These are phyloP conservation scores for Spongospora subterranea DNA, from an alignment of 208 protist species.

Conservation along the genomic window DNA sequence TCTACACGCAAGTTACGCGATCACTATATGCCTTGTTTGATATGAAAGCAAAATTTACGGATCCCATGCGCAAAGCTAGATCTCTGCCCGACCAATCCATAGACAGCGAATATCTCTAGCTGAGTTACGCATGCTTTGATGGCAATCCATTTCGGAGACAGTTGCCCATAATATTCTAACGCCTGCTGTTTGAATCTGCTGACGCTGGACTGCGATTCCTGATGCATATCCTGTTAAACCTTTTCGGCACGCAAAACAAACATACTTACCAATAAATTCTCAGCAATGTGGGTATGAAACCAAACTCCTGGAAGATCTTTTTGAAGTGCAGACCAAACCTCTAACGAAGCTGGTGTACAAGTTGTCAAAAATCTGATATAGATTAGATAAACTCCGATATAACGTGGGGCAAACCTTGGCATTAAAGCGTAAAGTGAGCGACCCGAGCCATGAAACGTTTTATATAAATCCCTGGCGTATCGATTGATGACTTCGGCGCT, in stretches of 20 bases:
- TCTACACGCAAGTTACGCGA: background rate
- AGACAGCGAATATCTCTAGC: background rate
- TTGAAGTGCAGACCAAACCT: background rate
- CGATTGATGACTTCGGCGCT: conserved; percentile 30
- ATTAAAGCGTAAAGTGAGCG: background rate
- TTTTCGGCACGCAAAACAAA: background rate
- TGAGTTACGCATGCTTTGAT: background rate
- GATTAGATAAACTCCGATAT: background rate
- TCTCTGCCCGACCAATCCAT: background rate
- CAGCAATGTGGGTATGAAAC: conserved; percentile 40
- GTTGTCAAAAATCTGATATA: conserved; percentile 41
- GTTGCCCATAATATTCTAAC: background rate
- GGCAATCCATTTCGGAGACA: background rate
- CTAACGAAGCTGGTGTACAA: background rate
- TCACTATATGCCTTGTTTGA: background rate
- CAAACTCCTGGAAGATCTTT: background rate
- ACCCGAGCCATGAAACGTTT: background rate
- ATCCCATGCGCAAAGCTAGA: conserved; percentile 29
- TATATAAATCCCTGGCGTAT: background rate
- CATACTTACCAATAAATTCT: conserved; percentile 4
- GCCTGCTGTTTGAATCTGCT: background rate
- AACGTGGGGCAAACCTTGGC: background rate
- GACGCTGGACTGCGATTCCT: background rate
- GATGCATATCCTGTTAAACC: background rate
- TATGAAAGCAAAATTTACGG: background rate